Conservation (phyloP, 257 asterid genomes). For the Osmanthus fragrans region DNA sequence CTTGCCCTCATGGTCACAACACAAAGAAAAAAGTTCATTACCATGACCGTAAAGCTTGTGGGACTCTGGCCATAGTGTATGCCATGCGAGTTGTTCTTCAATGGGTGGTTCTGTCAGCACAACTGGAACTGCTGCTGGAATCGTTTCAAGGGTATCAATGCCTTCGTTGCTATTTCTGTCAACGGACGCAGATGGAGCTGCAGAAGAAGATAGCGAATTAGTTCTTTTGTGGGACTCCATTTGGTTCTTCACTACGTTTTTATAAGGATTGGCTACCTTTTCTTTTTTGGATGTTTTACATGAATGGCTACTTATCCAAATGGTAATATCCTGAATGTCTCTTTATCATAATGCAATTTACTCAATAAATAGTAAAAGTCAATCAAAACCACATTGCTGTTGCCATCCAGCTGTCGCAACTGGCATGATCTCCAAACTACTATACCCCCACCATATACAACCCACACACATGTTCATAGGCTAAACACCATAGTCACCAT, state of each 20-base stretch:
- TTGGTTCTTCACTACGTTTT: not conserved
- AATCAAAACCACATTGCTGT: not conserved
- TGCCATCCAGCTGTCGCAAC: not conserved
- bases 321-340: not conserved
- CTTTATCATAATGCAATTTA: not conserved
- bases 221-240: not conserved
- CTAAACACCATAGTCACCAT: not conserved
- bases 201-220: conserved; percentile 20
- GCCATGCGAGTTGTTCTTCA: conserved; percentile 90
- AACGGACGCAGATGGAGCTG: conserved; percentile 55
- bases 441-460: not conserved
- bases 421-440: not conserved
- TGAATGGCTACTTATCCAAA: not conserved
- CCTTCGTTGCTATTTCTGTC: conserved; percentile 59
- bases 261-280: not conserved
- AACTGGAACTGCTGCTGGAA: conserved; percentile 95
- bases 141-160: conserved; percentile 73
- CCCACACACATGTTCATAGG: not conserved
- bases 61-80: conserved; percentile 94
- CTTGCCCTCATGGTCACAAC: conserved; percentile 79
- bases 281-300: not conserved
- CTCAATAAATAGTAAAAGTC: not conserved
- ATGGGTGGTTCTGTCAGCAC: conserved; percentile 90
- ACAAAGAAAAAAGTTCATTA: conserved; percentile 79
- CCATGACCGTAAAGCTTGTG: conserved; percentile 99